phyloP scores from a whole-genome alignment of 768 basidiomycete genomes.

The Cubamyces lactineus region DNA sequence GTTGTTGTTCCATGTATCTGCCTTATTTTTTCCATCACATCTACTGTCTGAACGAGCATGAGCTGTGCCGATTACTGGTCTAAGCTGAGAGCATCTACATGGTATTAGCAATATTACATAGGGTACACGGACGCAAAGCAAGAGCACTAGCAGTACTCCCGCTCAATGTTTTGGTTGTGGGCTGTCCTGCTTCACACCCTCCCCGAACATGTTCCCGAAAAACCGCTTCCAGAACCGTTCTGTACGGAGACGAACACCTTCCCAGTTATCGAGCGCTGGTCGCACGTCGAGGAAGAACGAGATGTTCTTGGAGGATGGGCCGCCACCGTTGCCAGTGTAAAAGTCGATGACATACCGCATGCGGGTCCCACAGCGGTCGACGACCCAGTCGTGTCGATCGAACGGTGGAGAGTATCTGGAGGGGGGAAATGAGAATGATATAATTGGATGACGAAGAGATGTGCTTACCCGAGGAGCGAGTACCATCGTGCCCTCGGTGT shows the following conservation, averaged over 20 bases:
- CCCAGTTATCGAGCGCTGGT: constrained; percentile 93
- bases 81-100: too few relatives aligned
- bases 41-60: too few relatives aligned
- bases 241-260: constrained; percentile 84
- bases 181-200: constrained; percentile 5
- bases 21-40: neutral
- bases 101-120: constrained; percentile 12
- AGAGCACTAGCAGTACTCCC: neutral
- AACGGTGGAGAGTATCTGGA: constrained; percentile 90
- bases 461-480: constrained; percentile 80
- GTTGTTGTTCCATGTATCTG: neutral
- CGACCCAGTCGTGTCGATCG: constrained; percentile 97
- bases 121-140: constrained; percentile 1
- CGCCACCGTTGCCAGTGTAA: constrained; percentile 76
- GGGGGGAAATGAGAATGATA: constrained; percentile 18
- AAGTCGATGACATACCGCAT: constrained; percentile 98
- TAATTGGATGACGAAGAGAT: constrained; percentile 2
- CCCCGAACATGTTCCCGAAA: constrained; percentile 27
- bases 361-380: constrained; percentile 88
- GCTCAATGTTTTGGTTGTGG: constrained; percentile 8
- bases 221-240: constrained; percentile 54
- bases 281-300: constrained; percentile 95
- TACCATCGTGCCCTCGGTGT: constrained; percentile 84
- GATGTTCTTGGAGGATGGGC: constrained; percentile 51
- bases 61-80: too few relatives aligned